phyloP scores from a whole-genome alignment of 2,329 filamentous ascomycete species.

The Aspergillus melleus region DNA sequence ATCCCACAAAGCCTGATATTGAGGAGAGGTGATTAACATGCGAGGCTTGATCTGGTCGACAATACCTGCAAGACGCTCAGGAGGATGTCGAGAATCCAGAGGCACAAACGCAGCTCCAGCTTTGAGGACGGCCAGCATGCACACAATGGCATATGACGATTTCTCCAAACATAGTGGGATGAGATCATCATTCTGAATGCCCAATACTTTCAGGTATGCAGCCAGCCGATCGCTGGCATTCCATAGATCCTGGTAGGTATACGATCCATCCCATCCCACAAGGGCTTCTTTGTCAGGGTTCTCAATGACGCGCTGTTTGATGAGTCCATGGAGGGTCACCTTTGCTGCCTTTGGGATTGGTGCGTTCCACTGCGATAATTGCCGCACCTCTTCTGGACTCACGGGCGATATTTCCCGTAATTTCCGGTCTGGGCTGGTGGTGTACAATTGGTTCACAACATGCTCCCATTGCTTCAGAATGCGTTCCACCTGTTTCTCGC shows the following conservation, averaged over 20 bases:
- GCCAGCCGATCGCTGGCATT: conserved; percentile 31
- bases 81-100: conserved; percentile 23
- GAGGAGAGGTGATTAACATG: neutral
- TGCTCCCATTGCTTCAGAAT: too few relatives aligned
- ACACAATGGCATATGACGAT: conserved; percentile 24
- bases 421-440: too few relatives aligned
- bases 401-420: too few relatives aligned
- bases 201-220: conserved; percentile 26
- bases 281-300: too few relatives aligned
- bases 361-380: too few relatives aligned
- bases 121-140: conserved; percentile 26
- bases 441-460: too few relatives aligned
- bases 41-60: neutral
- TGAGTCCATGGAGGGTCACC: too few relatives aligned
- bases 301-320: too few relatives aligned
- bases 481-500: too few relatives aligned
- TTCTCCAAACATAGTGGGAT: conserved; percentile 28
- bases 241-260: conserved; percentile 27
- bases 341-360: too few relatives aligned
- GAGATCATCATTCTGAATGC: conserved; percentile 25
- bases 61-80: conserved; percentile 2
- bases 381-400: too few relatives aligned
- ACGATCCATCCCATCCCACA: conserved; percentile 22
- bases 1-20: neutral
- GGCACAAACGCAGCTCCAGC: conserved; percentile 26